Evolutionary conservation across 257 asterid species (phyloP).

Genomic region (Solanum chaucha): DNA sequence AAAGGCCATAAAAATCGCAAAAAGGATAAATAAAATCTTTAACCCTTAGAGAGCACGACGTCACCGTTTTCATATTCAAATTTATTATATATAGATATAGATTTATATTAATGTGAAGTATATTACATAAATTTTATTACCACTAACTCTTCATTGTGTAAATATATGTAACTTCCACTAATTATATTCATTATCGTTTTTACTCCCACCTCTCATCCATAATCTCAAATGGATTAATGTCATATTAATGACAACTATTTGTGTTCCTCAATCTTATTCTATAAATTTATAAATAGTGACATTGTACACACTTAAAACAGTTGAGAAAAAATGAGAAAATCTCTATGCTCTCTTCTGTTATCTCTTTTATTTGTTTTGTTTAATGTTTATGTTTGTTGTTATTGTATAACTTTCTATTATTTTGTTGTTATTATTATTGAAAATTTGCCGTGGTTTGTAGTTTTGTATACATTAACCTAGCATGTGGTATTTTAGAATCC

Average conservation of each 20-base stretch:
- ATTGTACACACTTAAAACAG: neutral
- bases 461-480: neutral
- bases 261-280: neutral
- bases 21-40: neutral
- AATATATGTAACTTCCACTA: neutral
- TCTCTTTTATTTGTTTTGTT: neutral
- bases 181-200: neutral
- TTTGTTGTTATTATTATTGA: neutral
- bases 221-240: neutral
- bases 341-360: neutral
- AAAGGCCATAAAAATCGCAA: neutral
- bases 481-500: neutral
- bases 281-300: neutral
- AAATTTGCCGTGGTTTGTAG: neutral
- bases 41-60: neutral
- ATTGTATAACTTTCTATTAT: neutral
- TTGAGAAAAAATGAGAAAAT: neutral
- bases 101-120: no score
- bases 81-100: neutral
- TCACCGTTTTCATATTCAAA: neutral
- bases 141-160: neutral
- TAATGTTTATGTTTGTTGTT: neutral
- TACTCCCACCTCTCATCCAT: neutral
- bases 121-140: no score
- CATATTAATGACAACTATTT: neutral